Evolutionary conservation across 768 basidiomycete species (phyloP).

Genomic region (Mrakia frigida): DNA sequence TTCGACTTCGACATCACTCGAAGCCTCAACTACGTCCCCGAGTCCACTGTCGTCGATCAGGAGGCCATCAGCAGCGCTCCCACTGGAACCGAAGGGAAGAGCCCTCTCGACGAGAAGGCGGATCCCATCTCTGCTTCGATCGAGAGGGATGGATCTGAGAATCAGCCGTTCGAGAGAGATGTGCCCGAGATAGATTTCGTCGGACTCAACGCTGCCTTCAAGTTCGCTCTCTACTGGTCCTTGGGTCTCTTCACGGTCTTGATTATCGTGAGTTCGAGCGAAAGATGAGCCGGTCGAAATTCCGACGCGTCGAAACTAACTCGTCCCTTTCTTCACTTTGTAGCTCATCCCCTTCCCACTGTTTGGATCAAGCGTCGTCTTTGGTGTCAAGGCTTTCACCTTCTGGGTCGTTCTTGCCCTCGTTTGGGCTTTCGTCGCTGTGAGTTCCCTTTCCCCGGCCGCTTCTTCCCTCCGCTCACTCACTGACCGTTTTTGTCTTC

Average conservation of each 20-base stretch:
- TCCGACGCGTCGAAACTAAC: too few species aligned
- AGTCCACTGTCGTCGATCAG: slow-evolving; percentile 22
- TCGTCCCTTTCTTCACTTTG: background rate
- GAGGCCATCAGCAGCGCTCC: background rate
- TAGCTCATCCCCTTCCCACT: slow-evolving; percentile 71
- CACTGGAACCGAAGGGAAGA: slow-evolving; percentile 36
- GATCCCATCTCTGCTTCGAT: background rate
- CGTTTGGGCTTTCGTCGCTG: slow-evolving; percentile 74
- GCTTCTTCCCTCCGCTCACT: background rate
- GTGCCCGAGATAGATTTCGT: slow-evolving; percentile 27
- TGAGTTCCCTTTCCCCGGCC: slow-evolving; percentile 67
- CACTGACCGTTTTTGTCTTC: background rate
- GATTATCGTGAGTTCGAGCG: slow-evolving; percentile 34
- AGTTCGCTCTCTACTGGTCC: slow-evolving; percentile 72
- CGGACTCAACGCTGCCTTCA: slow-evolving; percentile 55
- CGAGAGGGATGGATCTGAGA: background rate
- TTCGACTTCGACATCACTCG: slow-evolving; percentile 77
- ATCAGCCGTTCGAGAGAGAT: slow-evolving; percentile 23
- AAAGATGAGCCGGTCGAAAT: background rate
- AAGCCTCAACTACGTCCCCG: slow-evolving; percentile 57
- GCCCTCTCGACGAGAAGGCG: slow-evolving; percentile 30
- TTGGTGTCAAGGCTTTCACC: slow-evolving; percentile 36
- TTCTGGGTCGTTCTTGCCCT: slow-evolving; percentile 80
- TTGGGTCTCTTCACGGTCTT: slow-evolving; percentile 54
- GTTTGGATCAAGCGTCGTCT: slow-evolving; percentile 67